phyloP scores from a whole-genome alignment of 768 basidiomycete genomes.

The Pleurotus platypus region DNA sequence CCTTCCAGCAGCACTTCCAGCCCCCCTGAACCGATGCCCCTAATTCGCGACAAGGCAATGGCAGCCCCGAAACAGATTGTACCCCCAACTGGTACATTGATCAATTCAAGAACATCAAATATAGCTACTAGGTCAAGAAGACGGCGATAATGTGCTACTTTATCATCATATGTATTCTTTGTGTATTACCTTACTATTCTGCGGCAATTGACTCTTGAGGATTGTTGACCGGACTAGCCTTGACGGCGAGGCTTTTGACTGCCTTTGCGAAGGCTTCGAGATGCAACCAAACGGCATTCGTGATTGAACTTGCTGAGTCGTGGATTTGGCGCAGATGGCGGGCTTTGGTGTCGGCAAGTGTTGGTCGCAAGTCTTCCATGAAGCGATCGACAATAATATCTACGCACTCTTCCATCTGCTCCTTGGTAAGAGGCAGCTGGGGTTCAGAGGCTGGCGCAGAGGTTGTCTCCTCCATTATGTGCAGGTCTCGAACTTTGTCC shows the following conservation, averaged over 20 bases:
- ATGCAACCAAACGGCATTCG: not conserved
- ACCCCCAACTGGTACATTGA: constrained; percentile 29
- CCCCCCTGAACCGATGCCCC: constrained; percentile 14
- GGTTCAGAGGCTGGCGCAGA: not conserved
- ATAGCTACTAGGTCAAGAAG: constrained; percentile 32
- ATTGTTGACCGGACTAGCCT: not conserved
- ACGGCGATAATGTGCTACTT: constrained; percentile 19
- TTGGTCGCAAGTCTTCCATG: not conserved
- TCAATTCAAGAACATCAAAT: constrained; percentile 40
- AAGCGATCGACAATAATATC: constrained; percentile 1
- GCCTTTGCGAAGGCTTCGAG: not conserved
- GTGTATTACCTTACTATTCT: not conserved
- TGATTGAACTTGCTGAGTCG: not conserved
- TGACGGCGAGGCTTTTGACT: not conserved
- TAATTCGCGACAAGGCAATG: constrained; percentile 11
- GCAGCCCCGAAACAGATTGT: constrained; percentile 1
- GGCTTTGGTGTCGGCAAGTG: not conserved
- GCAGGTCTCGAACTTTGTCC: not conserved
- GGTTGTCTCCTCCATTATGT: not conserved
- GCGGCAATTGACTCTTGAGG: not conserved
- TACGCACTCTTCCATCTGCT: not conserved
- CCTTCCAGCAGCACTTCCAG: constrained; percentile 22
- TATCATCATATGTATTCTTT: constrained; percentile 7
- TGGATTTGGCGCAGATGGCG: not conserved
- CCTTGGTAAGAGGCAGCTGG: not conserved